Conservation (phyloP, 225 moss, liverwort and hornwort species). For the Marchantia paleacea region DNA sequence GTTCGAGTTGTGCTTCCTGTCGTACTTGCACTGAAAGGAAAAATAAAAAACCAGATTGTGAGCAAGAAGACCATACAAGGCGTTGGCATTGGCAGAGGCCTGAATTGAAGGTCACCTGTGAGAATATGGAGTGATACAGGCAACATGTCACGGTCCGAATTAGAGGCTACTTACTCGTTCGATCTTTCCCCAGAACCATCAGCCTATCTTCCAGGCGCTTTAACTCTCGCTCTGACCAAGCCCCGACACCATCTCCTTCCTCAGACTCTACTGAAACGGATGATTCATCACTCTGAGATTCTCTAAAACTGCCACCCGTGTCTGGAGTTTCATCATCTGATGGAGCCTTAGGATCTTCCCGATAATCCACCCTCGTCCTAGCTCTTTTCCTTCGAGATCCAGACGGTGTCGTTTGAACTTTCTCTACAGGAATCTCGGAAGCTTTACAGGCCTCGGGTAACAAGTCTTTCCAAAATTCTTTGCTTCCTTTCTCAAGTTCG, state of each 20-base stretch:
- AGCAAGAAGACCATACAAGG: neutral
- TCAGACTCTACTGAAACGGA: slow-evolving; percentile 46
- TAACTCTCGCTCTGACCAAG: slow-evolving; percentile 65
- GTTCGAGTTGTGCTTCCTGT: slow-evolving; percentile 55
- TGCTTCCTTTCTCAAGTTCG: slow-evolving; percentile 34
- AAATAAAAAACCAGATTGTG: neutral
- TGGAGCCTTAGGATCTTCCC: slow-evolving; percentile 45
- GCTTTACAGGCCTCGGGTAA: slow-evolving; percentile 75
- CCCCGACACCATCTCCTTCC: slow-evolving; percentile 39
- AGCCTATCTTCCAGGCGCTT: slow-evolving; percentile 69
- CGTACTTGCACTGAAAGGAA: slow-evolving; percentile 53
- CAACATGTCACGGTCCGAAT: neutral
- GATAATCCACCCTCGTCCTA: slow-evolving; percentile 63
- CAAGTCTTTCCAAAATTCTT: slow-evolving; percentile 64
- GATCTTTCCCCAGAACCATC: slow-evolving; percentile 52
- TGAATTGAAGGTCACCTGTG: neutral
- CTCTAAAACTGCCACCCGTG: slow-evolving; percentile 23
- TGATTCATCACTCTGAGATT: slow-evolving; percentile 40
- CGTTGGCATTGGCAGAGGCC: neutral
- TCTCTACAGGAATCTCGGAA: slow-evolving; percentile 33
- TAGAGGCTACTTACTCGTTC: slow-evolving; percentile 39
- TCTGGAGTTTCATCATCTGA: slow-evolving; percentile 53
- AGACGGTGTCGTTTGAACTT: slow-evolving; percentile 25
- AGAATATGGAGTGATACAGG: neutral
- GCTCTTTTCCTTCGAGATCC: slow-evolving; percentile 56